Evolutionary conservation across 1,284 basidiomycete genomes (phyloP).

Genomic region (Tylopilus sp.): DNA sequence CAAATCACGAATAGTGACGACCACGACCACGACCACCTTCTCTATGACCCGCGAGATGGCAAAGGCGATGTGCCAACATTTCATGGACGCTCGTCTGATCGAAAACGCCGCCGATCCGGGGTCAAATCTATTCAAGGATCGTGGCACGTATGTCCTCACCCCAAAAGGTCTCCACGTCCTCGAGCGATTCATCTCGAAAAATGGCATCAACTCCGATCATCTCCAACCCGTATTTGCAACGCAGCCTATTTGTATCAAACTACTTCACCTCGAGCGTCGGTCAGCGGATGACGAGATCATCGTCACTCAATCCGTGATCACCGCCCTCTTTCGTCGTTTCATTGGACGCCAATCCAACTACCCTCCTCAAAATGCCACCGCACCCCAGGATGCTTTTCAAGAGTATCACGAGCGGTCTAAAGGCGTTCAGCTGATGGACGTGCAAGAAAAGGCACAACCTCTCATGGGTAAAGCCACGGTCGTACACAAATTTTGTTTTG

Average conservation of each 20-base stretch:
- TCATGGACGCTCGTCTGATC: slow-evolving; percentile 97
- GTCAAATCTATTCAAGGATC: slow-evolving; percentile 92
- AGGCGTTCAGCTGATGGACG: slow-evolving; percentile 68
- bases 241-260: slow-evolving; percentile 97
- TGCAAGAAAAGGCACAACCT: slow-evolving; percentile 58
- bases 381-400: slow-evolving; percentile 61
- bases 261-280: slow-evolving; percentile 93
- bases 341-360: slow-evolving; percentile 85
- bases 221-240: slow-evolving; percentile 86
- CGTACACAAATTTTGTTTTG: slow-evolving; percentile 77
- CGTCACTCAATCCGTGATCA: slow-evolving; percentile 89
- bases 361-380: slow-evolving; percentile 42
- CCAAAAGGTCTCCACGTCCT: slow-evolving; percentile 98
- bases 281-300: slow-evolving; percentile 96
- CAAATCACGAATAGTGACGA: slow-evolving; percentile 94
- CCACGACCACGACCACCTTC: slow-evolving; percentile 98
- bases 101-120: slow-evolving; percentile 92
- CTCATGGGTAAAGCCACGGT: slow-evolving; percentile 44
- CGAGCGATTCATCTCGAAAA: slow-evolving; percentile 98
- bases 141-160: slow-evolving; percentile 93
- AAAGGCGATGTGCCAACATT: slow-evolving; percentile 98
- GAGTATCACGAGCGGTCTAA: slow-evolving; percentile 78
- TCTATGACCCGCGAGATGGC: slow-evolving; percentile 99
- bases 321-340: slow-evolving; percentile 93
- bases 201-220: slow-evolving; percentile 95